Percentiles rank a stretch among this genome's conserved stretches.
phyloP scores from a whole-genome alignment of 352 stramenopile genomes.

The Phytophthora aleatoria region DNA sequence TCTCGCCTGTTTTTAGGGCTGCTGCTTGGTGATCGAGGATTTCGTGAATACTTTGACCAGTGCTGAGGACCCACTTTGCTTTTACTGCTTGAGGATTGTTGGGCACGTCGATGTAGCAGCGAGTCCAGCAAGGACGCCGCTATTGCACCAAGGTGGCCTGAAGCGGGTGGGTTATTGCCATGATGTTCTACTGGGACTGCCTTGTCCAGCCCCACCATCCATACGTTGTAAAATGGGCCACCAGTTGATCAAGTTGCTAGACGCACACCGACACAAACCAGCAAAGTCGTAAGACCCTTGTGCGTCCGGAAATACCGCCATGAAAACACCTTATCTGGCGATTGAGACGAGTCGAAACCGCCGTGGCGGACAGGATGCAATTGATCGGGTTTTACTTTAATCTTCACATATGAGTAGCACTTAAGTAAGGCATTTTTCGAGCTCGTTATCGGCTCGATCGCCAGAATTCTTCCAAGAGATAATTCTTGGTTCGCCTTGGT shows the following conservation, averaged over 20 bases:
- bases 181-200: slow-evolving; percentile 1
- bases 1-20: slow-evolving; percentile 2
- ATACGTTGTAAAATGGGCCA: neutral
- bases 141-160: slow-evolving; percentile 15
- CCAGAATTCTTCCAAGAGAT: too few species aligned
- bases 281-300: neutral
- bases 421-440: too few species aligned
- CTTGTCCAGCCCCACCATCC: slow-evolving; percentile 25
- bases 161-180: slow-evolving; percentile 8
- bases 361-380: neutral
- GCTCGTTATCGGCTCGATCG: too few species aligned
- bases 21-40: slow-evolving; percentile 1
- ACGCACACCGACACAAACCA: neutral
- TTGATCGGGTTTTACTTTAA: too few species aligned
- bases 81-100: slow-evolving; percentile 7
- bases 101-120: slow-evolving; percentile 14
- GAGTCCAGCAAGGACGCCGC: slow-evolving; percentile 23
- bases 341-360: neutral
- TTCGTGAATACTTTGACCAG: slow-evolving; percentile 14
- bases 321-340: neutral
- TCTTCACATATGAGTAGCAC: too few species aligned
- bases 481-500: too few species aligned
- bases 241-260: neutral
- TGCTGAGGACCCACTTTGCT: slow-evolving; percentile 18
- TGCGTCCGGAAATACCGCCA: neutral